Evolutionary conservation across 176 grass and related monocot species (phyloP).

Genomic region (Urochloa ruziziensis): DNA sequence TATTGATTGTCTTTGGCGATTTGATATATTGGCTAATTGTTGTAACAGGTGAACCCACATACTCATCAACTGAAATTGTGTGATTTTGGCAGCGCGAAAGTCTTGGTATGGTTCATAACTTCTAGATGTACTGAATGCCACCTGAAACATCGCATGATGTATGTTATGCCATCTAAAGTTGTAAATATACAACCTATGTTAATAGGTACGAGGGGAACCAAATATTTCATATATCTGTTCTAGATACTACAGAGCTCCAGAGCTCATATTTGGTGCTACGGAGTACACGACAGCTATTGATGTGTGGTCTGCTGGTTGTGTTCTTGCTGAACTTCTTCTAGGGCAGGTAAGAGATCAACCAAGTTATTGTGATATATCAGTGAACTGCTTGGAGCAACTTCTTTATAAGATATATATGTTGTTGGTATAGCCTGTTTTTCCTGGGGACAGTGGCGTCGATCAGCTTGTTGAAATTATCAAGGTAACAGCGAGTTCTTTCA

Average conservation of each 20-base stretch:
- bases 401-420: constrained; percentile 36
- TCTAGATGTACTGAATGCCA: constrained; percentile 12
- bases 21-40: constrained; percentile 31
- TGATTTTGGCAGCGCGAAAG: constrained; percentile 87
- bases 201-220: constrained; percentile 78
- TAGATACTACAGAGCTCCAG: constrained; percentile 91
- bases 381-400: constrained; percentile 27
- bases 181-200: constrained; percentile 9
- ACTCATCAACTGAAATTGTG: constrained; percentile 83
- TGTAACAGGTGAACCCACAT: constrained; percentile 81
- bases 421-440: constrained; percentile 76
- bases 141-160: not conserved
- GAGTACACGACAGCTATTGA: constrained; percentile 92
- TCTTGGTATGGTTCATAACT: constrained; percentile 56
- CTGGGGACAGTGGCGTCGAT: constrained; percentile 81
- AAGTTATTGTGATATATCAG: constrained; percentile 10
- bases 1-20: not conserved
- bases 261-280: constrained; percentile 88
- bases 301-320: constrained; percentile 87
- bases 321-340: constrained; percentile 85
- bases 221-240: constrained; percentile 98
- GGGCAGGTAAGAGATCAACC: constrained; percentile 57
- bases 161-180: constrained; percentile 12
- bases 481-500: constrained; percentile 31
- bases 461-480: constrained; percentile 95